phyloP scores from a whole-genome alignment of 1,284 basidiomycete species.

The Tetrapyrgos nigripes region DNA sequence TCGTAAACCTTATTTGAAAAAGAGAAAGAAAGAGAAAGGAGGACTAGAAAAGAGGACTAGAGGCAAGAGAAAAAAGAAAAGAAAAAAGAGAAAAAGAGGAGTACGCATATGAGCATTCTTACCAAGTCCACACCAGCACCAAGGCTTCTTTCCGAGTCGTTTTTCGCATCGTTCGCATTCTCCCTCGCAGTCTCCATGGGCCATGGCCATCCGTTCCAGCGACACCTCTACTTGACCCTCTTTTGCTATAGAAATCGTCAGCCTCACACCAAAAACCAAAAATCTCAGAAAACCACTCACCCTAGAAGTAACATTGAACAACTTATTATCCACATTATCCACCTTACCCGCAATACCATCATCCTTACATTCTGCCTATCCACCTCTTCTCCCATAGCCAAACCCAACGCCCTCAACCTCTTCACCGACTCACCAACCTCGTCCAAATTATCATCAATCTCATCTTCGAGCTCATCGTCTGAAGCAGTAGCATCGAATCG shows the following conservation, averaged over 20 bases:
- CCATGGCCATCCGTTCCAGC: no score
- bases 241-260: constrained; percentile 8
- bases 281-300: constrained; percentile 42
- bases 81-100: no score
- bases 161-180: no score
- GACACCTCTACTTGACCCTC: background rate
- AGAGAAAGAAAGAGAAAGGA: no score
- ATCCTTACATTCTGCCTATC: constrained; percentile 80
- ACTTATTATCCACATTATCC: constrained; percentile 63
- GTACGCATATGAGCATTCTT: no score
- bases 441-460: constrained; percentile 91
- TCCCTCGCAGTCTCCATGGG: no score
- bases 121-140: no score
- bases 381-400: constrained; percentile 85
- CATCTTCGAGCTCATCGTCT: constrained; percentile 96
- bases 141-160: no score
- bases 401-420: constrained; percentile 85
- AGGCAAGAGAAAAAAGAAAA: no score
- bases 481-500: constrained; percentile 95
- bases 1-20: no score
- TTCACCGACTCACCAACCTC: constrained; percentile 87
- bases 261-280: background rate
- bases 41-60: no score
- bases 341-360: constrained; percentile 76
- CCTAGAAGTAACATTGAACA: constrained; percentile 74